Evolutionary conservation across 2,329 filamentous ascomycete species (phyloP).

Genomic region (Fusarium keratoplasticum): DNA sequence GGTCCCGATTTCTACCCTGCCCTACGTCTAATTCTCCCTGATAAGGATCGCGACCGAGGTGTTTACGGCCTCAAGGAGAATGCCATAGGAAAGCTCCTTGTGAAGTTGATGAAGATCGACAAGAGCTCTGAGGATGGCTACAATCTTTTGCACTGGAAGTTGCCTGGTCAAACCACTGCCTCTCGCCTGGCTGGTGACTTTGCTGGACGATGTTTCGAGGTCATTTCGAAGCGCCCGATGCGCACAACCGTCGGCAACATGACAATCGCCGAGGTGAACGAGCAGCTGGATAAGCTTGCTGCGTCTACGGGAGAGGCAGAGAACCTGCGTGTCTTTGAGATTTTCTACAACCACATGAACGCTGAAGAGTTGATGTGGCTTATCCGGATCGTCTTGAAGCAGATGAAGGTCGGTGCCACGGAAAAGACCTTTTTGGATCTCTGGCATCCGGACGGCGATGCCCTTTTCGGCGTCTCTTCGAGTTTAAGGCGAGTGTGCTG

Average conservation of each 20-base stretch:
- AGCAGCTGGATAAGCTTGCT: conserved; percentile 82
- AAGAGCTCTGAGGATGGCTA: conserved; percentile 90
- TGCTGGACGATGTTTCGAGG: conserved; percentile 87
- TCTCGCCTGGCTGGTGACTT: conserved; percentile 87
- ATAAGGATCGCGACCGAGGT: conserved; percentile 90
- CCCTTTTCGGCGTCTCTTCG: conserved; percentile 89
- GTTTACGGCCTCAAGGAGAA: conserved; percentile 97
- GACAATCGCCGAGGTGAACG: conserved; percentile 91
- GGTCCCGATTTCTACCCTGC: conserved; percentile 95
- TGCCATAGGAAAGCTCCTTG: conserved; percentile 87
- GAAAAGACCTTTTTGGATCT: conserved; percentile 89
- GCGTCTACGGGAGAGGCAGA: conserved; percentile 82
- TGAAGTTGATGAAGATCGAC: conserved; percentile 92
- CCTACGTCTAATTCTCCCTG: conserved; percentile 88
- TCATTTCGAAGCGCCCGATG: conserved; percentile 86
- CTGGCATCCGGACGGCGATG: conserved; percentile 83
- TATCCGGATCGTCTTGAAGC: conserved; percentile 90
- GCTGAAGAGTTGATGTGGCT: conserved; percentile 94
- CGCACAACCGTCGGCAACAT: conserved; percentile 79
- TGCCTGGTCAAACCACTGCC: conserved; percentile 76
- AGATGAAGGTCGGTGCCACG: conserved; percentile 79
- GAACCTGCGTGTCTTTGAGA: conserved; percentile 82
- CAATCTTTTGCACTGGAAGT: conserved; percentile 90
- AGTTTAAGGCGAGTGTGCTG: conserved; percentile 92
- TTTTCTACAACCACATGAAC: conserved; percentile 92